Evolutionary conservation across 139 green algal species (phyloP), one percentile per base, ranked within the genome.

Genomic region (Deuterostichococcus epilithicus): DNA sequence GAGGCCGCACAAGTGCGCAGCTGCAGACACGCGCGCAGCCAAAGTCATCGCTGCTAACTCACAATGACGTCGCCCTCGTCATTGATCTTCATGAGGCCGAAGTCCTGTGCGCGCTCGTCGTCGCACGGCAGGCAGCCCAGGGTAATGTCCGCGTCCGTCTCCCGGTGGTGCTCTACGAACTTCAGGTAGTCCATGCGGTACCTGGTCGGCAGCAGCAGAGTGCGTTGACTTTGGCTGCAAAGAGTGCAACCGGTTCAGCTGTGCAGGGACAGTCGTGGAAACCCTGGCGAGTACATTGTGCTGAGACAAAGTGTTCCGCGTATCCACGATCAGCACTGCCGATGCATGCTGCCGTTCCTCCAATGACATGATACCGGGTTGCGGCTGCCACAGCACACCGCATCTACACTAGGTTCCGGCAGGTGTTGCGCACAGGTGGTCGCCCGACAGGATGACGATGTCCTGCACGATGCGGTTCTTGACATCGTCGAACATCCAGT

Each of bases 151-250:
- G 96, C 96, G 68, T 91, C 88, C 2, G 83, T 93, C 65, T 91
- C 85, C 26, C 93, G 84, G 87, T 99, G 94, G 76, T 94, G 87
- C 75, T 96, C 90, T 26, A 99, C 94, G 82, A 99, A 99, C 76
- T 95, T 88, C 91, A 98, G 95, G 94, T 99, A 99, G 87, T 98
- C 94, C 96, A 98, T 98, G 76, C 96, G 94, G 90, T 99, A 99
- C 34, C 94, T 92, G 85, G n/a, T n/a, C 30, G 86, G 81, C 25
- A 76, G n/a, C 63, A 69, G n/a, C 5, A 69, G 3, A 5, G 63
- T 26, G 28, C n/a, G n/a, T n/a, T n/a, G n/a, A n/a, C n/a, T n/a
- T n/a, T n/a, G n/a, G n/a, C n/a, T n/a, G n/a, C n/a, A n/a, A n/a
- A n/a, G 18, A 63, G 8, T 63, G 52, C 20, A 25, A 63, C 52